Evolutionary conservation across 306 rosid genomes (phyloP).

Genomic region (Glycyrrhiza uralensis): DNA sequence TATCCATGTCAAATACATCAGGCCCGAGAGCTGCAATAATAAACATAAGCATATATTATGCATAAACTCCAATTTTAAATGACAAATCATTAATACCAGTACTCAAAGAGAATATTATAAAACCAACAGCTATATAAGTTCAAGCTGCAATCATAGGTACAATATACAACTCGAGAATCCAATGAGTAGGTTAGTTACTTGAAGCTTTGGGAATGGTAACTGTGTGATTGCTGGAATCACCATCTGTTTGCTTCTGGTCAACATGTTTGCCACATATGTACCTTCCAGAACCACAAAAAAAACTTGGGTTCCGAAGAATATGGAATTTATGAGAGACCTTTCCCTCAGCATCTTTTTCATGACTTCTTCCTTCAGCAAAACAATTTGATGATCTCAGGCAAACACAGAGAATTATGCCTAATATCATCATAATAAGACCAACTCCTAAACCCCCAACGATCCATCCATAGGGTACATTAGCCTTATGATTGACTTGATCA

Average conservation of each 20-base stretch:
- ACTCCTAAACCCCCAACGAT: slow-evolving; percentile 79
- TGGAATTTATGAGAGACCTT: slow-evolving; percentile 71
- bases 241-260: slow-evolving; percentile 63
- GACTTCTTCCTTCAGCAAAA: slow-evolving; percentile 43
- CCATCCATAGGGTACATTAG: slow-evolving; percentile 78
- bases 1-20: slow-evolving; percentile 69
- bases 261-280: slow-evolving; percentile 61
- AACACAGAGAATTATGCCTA: slow-evolving; percentile 49
- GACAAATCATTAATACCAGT: neutral
- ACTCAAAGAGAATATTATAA: neutral
- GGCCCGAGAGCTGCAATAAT: slow-evolving; percentile 63
- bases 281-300: slow-evolving; percentile 90
- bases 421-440: slow-evolving; percentile 55
- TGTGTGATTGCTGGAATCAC: slow-evolving; percentile 58
- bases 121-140: neutral
- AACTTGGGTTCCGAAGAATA: slow-evolving; percentile 83
- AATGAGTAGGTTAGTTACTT: slow-evolving; percentile 27
- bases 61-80: slow-evolving; percentile 7
- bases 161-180: neutral
- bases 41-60: slow-evolving; percentile 1
- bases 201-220: slow-evolving; percentile 68
- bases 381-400: slow-evolving; percentile 62
- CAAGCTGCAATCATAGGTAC: slow-evolving; percentile 3
- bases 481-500: slow-evolving; percentile 49
- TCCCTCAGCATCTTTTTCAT: slow-evolving; percentile 56